Evolutionary conservation across 352 stramenopile species (phyloP).

Genomic region (Globisporangium takayamanum): DNA sequence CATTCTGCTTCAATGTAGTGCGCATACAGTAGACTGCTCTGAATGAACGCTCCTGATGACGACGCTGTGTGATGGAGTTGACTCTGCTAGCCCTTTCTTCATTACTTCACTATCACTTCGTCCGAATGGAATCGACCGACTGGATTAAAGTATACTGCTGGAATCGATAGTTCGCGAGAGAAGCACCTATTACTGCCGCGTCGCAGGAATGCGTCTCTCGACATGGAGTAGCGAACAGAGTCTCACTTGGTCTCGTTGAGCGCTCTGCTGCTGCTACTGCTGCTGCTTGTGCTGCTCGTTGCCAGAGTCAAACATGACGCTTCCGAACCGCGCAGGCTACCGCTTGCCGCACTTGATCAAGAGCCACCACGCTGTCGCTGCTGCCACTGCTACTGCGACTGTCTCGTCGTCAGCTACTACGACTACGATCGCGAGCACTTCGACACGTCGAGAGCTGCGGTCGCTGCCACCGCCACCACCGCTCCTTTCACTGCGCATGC

Average conservation of each 20-base stretch:
- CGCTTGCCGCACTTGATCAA: slow-evolving; percentile 12
- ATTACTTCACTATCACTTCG: too few relatives aligned
- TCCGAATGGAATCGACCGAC: too few relatives aligned
- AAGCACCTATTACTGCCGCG: too few relatives aligned
- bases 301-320: slow-evolving; percentile 45
- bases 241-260: not conserved
- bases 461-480: not conserved
- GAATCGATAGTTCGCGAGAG: too few relatives aligned
- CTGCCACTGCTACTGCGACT: slow-evolving; percentile 1
- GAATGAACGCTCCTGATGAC: too few relatives aligned
- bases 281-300: slow-evolving; percentile 5
- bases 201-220: too few relatives aligned
- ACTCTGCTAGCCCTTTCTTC: too few relatives aligned
- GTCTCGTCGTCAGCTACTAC: not conserved
- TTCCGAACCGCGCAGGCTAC: slow-evolving; percentile 39
- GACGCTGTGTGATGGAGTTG: too few relatives aligned
- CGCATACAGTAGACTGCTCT: too few relatives aligned
- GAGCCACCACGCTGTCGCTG: slow-evolving; percentile 10
- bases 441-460: not conserved
- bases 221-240: too few relatives aligned
- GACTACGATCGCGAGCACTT: not conserved
- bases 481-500: not conserved
- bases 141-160: too few relatives aligned
- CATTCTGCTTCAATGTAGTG: too few relatives aligned
- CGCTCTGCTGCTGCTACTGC: not conserved